Percentiles rank a stretch among this genome's conserved stretches.
Conservation (phyloP, 495 filamentous ascomycete genomes). For the Paragyromitra xinjiangensis region DNA sequence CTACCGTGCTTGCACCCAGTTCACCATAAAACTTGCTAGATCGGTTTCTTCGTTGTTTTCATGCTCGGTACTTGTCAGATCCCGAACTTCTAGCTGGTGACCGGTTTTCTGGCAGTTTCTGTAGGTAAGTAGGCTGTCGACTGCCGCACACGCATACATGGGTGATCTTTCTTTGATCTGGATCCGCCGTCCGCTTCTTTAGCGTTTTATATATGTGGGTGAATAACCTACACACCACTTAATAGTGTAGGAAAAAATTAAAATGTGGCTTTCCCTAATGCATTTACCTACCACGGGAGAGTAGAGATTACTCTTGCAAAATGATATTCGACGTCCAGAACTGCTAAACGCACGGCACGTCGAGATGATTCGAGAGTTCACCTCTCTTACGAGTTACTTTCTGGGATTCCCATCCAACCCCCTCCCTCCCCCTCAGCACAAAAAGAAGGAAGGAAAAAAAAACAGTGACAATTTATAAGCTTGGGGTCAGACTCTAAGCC, state of each 20-base stretch:
- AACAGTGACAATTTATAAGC: not conserved
- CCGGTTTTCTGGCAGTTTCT: conserved; percentile 19
- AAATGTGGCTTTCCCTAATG: conserved; percentile 30
- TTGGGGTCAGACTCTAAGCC: not conserved
- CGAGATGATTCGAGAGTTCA: not conserved
- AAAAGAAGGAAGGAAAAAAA: not conserved
- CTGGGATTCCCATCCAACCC: not conserved
- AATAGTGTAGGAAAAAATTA: not conserved
- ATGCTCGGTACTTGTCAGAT: conserved; percentile 30
- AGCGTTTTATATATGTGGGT: conserved; percentile 17
- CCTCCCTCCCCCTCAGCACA: not conserved
- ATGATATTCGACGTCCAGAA: not conserved
- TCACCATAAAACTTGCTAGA: conserved; percentile 5
- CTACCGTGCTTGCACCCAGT: not conserved
- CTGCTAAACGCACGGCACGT: conserved; percentile 8
- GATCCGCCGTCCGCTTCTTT: conserved; percentile 36
- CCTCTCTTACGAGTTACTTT: not conserved
- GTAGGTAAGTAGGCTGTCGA: not conserved
- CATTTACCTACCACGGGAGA: conserved; percentile 2
- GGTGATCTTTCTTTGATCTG: conserved; percentile 45
- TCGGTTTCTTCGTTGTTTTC: conserved; percentile 5
- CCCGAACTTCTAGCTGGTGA: conserved; percentile 18
- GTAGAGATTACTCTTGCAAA: not conserved
- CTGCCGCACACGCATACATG: conserved; percentile 33
- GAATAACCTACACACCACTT: not conserved